Evolutionary conservation across 495 filamentous ascomycete species (phyloP).

Genomic region (Podospora pseudopauciseta): DNA sequence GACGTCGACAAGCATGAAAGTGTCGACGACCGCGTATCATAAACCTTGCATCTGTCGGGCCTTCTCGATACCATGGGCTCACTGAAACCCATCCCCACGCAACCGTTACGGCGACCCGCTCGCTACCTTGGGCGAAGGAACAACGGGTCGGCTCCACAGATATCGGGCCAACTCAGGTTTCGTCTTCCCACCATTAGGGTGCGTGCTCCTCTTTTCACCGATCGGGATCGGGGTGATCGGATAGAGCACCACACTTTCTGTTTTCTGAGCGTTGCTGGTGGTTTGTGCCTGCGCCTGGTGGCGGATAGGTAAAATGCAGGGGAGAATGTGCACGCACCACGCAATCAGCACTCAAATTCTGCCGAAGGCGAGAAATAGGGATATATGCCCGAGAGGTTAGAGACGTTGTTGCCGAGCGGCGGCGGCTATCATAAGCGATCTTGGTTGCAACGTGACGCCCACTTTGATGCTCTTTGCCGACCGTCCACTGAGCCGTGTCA

Average conservation of each 20-base stretch:
- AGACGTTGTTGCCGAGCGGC: neutral
- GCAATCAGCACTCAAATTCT: neutral
- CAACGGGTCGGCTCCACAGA: neutral
- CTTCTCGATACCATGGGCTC: neutral
- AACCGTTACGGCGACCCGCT: neutral
- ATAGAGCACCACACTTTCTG: neutral
- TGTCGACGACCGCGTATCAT: neutral
- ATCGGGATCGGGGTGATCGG: neutral
- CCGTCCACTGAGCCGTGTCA: too few species aligned
- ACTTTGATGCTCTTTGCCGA: neutral
- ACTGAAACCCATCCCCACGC: neutral
- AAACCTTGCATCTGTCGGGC: neutral
- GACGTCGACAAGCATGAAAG: neutral
- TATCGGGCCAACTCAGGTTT: neutral
- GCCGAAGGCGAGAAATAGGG: neutral
- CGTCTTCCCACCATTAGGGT: neutral
- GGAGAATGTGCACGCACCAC: neutral
- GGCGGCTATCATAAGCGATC: neutral
- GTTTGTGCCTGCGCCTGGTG: neutral
- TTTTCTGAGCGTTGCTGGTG: neutral
- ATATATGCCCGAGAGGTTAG: neutral
- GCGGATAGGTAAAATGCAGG: neutral
- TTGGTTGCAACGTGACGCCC: neutral
- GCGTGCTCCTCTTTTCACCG: neutral
- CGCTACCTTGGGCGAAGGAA: neutral